Percentiles rank a stretch among this genome's conserved stretches.
phyloP scores from a whole-genome alignment of 1,284 basidiomycete genomes.

The Trichosporon coremiiforme region DNA sequence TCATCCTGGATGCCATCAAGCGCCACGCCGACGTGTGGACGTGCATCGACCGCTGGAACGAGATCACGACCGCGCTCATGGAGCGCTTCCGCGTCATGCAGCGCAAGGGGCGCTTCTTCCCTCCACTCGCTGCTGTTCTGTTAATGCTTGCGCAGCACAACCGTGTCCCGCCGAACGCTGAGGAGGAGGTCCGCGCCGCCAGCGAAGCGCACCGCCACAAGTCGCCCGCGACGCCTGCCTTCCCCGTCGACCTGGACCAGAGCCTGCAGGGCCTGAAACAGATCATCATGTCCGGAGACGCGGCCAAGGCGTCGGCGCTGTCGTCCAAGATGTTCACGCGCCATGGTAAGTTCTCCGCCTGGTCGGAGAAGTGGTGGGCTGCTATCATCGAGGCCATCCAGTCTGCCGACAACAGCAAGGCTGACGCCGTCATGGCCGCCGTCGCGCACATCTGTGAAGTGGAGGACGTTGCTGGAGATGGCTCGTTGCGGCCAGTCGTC shows the following conservation, averaged over 20 bases:
- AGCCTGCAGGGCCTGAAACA: slow-evolving; percentile 38
- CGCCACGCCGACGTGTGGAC: slow-evolving; percentile 53
- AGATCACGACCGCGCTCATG: slow-evolving; percentile 45
- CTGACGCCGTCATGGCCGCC: slow-evolving; percentile 28
- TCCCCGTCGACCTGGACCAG: slow-evolving; percentile 37
- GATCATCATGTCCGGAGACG: slow-evolving; percentile 33
- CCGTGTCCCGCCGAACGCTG: slow-evolving; percentile 41
- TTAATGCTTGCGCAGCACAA: slow-evolving; percentile 38
- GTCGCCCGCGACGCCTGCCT: slow-evolving; percentile 26
- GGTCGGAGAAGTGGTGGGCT: slow-evolving; percentile 45
- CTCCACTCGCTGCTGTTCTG: slow-evolving; percentile 37
- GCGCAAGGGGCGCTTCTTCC: slow-evolving; percentile 36
- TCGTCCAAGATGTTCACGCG: slow-evolving; percentile 40
- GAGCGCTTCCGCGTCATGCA: slow-evolving; percentile 42
- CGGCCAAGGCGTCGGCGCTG: slow-evolving; percentile 29
- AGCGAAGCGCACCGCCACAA: slow-evolving; percentile 26
- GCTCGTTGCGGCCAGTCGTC: slow-evolving; percentile 33
- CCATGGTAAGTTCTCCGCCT: slow-evolving; percentile 41
- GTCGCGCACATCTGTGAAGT: slow-evolving; percentile 39
- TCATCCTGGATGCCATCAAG: slow-evolving; percentile 46
- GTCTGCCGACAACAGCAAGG: slow-evolving; percentile 26
- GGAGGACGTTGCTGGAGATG: slow-evolving; percentile 30
- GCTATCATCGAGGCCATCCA: slow-evolving; percentile 38
- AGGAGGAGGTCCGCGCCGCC: slow-evolving; percentile 40
- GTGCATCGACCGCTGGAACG: slow-evolving; percentile 49